phyloP scores from a whole-genome alignment of 1,139 yeast species.

The Candida dubliniensis region DNA sequence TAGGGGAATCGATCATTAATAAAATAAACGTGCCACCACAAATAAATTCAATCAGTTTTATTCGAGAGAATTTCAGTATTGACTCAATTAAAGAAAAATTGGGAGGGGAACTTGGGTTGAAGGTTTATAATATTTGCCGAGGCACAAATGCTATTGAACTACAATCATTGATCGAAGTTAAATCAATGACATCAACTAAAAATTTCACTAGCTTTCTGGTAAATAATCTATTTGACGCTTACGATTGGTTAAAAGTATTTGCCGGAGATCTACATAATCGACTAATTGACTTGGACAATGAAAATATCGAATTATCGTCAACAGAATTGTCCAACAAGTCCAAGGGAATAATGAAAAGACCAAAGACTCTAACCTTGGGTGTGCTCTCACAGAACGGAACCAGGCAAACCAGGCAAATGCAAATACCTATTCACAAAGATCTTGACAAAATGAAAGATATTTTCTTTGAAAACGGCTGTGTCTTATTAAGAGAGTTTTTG shows the following conservation, averaged over 20 bases:
- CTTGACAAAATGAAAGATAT: slow-evolving; percentile 36
- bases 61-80: slow-evolving; percentile 47
- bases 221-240: slow-evolving; percentile 53
- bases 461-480: slow-evolving; percentile 31
- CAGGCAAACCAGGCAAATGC: slow-evolving; percentile 46
- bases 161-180: slow-evolving; percentile 58
- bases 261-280: slow-evolving; percentile 77
- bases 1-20: slow-evolving; percentile 61
- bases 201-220: slow-evolving; percentile 61
- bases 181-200: slow-evolving; percentile 88
- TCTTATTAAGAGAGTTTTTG: slow-evolving; percentile 31
- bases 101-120: slow-evolving; percentile 42
- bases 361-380: slow-evolving; percentile 51
- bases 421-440: slow-evolving; percentile 41
- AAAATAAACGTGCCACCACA: slow-evolving; percentile 45
- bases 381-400: slow-evolving; percentile 21
- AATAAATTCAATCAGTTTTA: slow-evolving; percentile 40
- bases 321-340: slow-evolving; percentile 23
- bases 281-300: slow-evolving; percentile 74
- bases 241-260: slow-evolving; percentile 81
- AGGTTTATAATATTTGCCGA: slow-evolving; percentile 58
- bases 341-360: slow-evolving; percentile 40
- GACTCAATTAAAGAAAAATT: slow-evolving; percentile 34
- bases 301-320: slow-evolving; percentile 38
- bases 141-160: slow-evolving; percentile 61